These are phyloP conservation scores for Teunomyces aglyptinius DNA, from an alignment of 805 yeast species.

Conservation along the genomic window DNA sequence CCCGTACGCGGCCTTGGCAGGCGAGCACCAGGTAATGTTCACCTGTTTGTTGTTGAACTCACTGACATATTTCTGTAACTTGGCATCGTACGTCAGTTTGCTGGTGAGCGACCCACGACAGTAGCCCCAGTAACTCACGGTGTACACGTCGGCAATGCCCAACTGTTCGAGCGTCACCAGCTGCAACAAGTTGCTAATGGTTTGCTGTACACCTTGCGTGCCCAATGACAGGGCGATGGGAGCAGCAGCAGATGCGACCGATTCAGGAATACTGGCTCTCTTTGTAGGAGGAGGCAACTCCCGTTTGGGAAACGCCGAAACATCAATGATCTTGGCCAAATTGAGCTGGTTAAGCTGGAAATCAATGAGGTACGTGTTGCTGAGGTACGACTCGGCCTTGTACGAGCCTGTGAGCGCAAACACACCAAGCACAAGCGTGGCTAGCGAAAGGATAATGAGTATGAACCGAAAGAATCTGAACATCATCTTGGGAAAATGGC, in stretches of 20 bases:
- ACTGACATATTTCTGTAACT: conserved; percentile 4
- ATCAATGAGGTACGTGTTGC: conserved; percentile 34
- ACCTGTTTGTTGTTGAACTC: conserved; percentile 24
- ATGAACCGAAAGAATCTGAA: conserved; percentile 33
- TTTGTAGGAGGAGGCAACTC: conserved; percentile 2
- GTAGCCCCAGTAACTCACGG: conserved; percentile 44
- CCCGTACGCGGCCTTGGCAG: conserved; percentile 53
- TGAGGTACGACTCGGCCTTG: conserved; percentile 31
- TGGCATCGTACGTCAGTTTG: conserved; percentile 4
- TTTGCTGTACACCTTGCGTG: not conserved
- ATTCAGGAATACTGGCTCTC: conserved; percentile 1
- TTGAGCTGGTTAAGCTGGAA: conserved; percentile 34
- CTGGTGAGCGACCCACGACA: conserved; percentile 29
- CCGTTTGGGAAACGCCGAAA: conserved; percentile 7
- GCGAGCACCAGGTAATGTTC: conserved; percentile 49
- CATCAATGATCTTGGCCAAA: conserved; percentile 27
- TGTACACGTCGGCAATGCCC: conserved; percentile 42
- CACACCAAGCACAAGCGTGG: conserved; percentile 27
- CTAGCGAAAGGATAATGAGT: conserved; percentile 32
- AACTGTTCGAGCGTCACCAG: conserved; percentile 17
- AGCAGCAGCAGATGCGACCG: not conserved
- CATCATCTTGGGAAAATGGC: conserved; percentile 12
- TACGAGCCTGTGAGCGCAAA: conserved; percentile 42
- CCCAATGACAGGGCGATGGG: not conserved
- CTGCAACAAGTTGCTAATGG: not conserved